A percentile compares a stretch with the other conserved stretches of the same genome.
Evolutionary conservation across 306 rosid genomes (phyloP).

Genomic region (Trifolium fragiferum): DNA sequence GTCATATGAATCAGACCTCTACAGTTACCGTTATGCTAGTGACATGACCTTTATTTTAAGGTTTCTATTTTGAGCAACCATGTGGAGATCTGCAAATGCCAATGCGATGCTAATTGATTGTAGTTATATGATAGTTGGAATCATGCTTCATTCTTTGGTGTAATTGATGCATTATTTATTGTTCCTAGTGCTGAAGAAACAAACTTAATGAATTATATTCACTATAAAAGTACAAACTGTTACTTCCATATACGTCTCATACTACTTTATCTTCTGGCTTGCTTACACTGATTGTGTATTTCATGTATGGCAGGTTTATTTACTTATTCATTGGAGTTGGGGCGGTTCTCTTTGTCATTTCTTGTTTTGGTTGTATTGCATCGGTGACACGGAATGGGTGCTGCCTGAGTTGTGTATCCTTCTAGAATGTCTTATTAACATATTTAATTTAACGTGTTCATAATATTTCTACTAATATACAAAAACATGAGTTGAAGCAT

Average conservation of each 20-base stretch:
- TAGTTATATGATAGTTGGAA: slow-evolving; percentile 33
- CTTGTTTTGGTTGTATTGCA: slow-evolving; percentile 91
- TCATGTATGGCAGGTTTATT: slow-evolving; percentile 80
- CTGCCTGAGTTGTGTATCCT: slow-evolving; percentile 97
- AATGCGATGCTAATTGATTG: slow-evolving; percentile 8
- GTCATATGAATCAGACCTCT: slow-evolving; percentile 18
- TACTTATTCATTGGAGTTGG: slow-evolving; percentile 87
- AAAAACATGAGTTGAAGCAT: slow-evolving; percentile 30
- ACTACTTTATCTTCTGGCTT: slow-evolving; percentile 21
- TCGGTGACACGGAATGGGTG: slow-evolving; percentile 77
- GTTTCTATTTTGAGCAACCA: slow-evolving; percentile 7
- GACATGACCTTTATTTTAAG: slow-evolving; percentile 9
- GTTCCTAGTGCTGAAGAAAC: slow-evolving; percentile 14
- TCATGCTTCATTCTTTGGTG: slow-evolving; percentile 22
- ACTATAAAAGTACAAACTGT: background rate
- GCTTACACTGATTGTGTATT: slow-evolving; percentile 36
- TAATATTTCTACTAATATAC: background rate
- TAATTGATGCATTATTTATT: slow-evolving; percentile 31
- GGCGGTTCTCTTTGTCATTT: slow-evolving; percentile 68
- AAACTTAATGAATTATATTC: slow-evolving; percentile 27
- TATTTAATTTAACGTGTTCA: slow-evolving; percentile 21
- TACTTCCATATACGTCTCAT: slow-evolving; percentile 10
- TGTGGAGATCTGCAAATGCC: slow-evolving; percentile 7
- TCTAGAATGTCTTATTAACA: slow-evolving; percentile 40
- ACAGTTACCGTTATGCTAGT: slow-evolving; percentile 7